These are phyloP conservation scores for Saccharomycopsis babjevae DNA, from an alignment of 805 yeast genomes.

Conservation along the genomic window DNA sequence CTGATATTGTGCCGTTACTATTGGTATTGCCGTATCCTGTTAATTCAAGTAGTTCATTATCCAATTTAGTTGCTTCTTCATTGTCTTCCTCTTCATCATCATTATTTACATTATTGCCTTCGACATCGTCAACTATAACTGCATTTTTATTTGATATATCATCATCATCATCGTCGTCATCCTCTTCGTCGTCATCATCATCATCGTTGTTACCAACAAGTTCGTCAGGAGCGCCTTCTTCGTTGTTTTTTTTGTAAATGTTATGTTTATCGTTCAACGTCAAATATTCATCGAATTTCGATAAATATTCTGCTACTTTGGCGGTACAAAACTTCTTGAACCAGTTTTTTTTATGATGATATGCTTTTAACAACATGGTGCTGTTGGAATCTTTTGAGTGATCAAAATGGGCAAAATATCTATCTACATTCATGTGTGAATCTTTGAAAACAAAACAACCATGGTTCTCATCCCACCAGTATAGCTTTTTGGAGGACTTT, in stretches of 20 bases:
- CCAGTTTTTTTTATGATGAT: slow-evolving; percentile 12
- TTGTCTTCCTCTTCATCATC: neutral
- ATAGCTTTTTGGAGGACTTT: neutral
- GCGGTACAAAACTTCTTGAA: slow-evolving; percentile 15
- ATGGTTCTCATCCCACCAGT: slow-evolving; percentile 9
- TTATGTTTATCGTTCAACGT: neutral
- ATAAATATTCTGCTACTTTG: slow-evolving; percentile 11
- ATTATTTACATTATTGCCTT: neutral
- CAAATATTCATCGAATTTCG: slow-evolving; percentile 9
- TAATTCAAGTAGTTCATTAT: slow-evolving; percentile 13
- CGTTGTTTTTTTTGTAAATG: neutral
- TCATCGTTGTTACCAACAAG: slow-evolving; percentile 1
- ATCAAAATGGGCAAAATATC: slow-evolving; percentile 11
- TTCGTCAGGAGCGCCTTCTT: neutral
- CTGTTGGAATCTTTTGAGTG: slow-evolving; percentile 1
- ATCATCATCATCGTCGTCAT: neutral
- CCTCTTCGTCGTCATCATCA: slow-evolving; percentile 6
- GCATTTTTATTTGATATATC: neutral
- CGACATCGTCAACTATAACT: neutral
- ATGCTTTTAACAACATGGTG: slow-evolving; percentile 6
- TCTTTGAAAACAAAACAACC: slow-evolving; percentile 12
- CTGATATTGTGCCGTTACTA: neutral
- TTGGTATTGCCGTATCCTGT: slow-evolving; percentile 12
- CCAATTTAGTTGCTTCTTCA: slow-evolving; percentile 11
- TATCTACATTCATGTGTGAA: slow-evolving; percentile 10